Evolutionary conservation across 176 grass and related monocot species (phyloP).

Genomic region (Eleusine indica): DNA sequence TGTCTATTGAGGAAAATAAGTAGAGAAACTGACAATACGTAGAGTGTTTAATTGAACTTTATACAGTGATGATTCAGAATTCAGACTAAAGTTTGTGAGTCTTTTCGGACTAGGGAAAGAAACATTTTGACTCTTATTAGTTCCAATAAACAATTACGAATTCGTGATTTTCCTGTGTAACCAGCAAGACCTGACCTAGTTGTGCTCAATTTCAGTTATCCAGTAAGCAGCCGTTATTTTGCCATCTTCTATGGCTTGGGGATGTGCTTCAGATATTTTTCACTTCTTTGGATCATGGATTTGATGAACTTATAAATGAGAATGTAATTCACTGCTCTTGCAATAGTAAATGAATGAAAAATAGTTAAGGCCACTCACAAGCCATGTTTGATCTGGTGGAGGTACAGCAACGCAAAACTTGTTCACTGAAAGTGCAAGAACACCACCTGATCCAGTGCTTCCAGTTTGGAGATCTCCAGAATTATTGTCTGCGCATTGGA

Average conservation of each 20-base stretch:
- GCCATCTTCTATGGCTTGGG: not conserved
- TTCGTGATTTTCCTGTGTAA: not conserved
- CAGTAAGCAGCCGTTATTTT: not conserved
- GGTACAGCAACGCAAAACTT: slow-evolving; percentile 37
- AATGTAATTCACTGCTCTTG: not conserved
- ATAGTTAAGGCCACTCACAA: slow-evolving; percentile 49
- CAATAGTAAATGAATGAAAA: not conserved
- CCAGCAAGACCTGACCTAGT: not conserved
- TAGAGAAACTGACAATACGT: not conserved
- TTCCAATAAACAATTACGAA: not conserved
- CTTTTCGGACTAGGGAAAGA: too few relatives aligned
- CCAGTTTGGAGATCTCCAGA: slow-evolving; percentile 15
- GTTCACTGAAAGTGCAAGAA: slow-evolving; percentile 31
- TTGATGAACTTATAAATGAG: not conserved
- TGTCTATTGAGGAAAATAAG: not conserved
- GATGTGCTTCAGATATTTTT: not conserved
- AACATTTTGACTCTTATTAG: too few relatives aligned
- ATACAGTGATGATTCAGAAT: not conserved
- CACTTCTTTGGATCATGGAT: not conserved
- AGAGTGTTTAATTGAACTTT: not conserved
- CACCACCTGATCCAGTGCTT: slow-evolving; percentile 19
- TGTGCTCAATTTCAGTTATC: not conserved
- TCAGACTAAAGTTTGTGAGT: not conserved
- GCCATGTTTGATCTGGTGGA: slow-evolving; percentile 45
- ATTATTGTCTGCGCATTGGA: slow-evolving; percentile 26